Percentiles rank a stretch among this genome's conserved stretches.
These are phyloP conservation scores for Salvia sclarea DNA, from an alignment of 305 asterid genomes.

Conservation along the genomic window DNA sequence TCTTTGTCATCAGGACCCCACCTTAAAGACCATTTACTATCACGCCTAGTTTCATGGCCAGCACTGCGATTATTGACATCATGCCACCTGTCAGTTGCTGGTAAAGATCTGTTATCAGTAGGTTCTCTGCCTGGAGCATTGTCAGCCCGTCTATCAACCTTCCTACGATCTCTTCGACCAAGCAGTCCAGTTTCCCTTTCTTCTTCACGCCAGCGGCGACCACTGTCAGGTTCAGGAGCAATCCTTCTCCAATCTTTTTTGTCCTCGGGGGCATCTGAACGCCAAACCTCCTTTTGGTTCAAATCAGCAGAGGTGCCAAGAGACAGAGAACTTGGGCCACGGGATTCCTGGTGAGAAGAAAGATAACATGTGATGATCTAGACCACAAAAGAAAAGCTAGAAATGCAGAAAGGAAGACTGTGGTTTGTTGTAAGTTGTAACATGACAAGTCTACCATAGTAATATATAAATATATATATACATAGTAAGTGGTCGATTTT, in stretches of 20 bases:
- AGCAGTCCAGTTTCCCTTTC: constrained; percentile 99
- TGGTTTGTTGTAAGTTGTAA: not conserved
- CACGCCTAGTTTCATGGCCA: constrained; percentile 83
- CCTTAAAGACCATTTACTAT: constrained; percentile 88
- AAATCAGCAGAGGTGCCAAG: constrained; percentile 80
- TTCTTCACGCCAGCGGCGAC: constrained; percentile 99
- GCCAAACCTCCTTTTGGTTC: constrained; percentile 81
- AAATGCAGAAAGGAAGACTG: not conserved
- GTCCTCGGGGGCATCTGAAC: constrained; percentile 73
- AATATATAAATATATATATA: too few relatives aligned
- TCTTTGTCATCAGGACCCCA: constrained; percentile 99
- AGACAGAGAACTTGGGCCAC: constrained; percentile 82
- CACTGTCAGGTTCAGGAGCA: constrained; percentile 69
- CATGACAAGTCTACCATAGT: not conserved
- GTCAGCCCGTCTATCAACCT: constrained; percentile 78
- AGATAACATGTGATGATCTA: not conserved
- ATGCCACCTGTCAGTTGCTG: constrained; percentile 75
- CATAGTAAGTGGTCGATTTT: not conserved
- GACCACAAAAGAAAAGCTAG: not conserved
- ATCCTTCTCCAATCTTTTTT: constrained; percentile 83
- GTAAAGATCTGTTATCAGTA: constrained; percentile 60
- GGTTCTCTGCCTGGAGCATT: constrained; percentile 69
- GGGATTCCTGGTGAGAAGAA: constrained; percentile 63
- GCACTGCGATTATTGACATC: constrained; percentile 69
- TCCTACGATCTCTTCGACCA: constrained; percentile 91